These are phyloP conservation scores for Annulohypoxylon nitens DNA, from an alignment of 495 filamentous ascomycete genomes.

Conservation along the genomic window DNA sequence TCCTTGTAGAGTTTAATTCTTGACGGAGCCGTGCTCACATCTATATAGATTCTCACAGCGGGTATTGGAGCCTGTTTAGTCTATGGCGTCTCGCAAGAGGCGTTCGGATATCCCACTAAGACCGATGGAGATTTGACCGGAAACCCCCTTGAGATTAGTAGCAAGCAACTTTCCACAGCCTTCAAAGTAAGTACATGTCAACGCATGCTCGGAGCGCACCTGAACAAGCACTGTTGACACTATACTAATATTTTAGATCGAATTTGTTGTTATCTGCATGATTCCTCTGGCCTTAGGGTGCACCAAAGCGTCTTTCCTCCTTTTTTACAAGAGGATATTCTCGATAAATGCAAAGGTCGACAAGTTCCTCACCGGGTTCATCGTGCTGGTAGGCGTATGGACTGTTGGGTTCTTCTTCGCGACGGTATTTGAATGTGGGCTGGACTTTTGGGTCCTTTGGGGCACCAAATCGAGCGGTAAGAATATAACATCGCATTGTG, in stretches of 20 bases:
- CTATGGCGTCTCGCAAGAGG: conserved; percentile 39
- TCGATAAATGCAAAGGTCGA: conserved; percentile 24
- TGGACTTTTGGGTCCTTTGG: conserved; percentile 38
- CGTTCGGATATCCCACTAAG: conserved; percentile 22
- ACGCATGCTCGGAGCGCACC: background rate
- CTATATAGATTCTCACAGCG: conserved; percentile 23
- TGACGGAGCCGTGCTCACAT: background rate
- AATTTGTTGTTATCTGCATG: conserved; percentile 39
- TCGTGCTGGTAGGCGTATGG: conserved; percentile 32
- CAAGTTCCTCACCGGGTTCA: conserved; percentile 28
- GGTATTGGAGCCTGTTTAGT: conserved; percentile 34
- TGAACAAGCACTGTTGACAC: background rate
- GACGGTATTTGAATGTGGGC: conserved; percentile 42
- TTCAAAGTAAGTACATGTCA: conserved; percentile 15
- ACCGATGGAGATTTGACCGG: conserved; percentile 17
- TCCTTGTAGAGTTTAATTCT: background rate
- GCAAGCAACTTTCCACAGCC: conserved; percentile 22
- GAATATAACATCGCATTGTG: conserved; percentile 35
- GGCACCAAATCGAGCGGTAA: conserved; percentile 8
- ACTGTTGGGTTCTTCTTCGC: conserved; percentile 44
- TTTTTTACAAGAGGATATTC: conserved; percentile 53
- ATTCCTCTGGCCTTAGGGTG: conserved; percentile 47
- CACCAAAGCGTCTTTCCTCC: conserved; percentile 47
- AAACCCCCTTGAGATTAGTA: conserved; percentile 6
- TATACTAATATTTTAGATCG: conserved; percentile 25